phyloP scores from a whole-genome alignment of 208 protist species.

The Naegleria lovaniensis region DNA sequence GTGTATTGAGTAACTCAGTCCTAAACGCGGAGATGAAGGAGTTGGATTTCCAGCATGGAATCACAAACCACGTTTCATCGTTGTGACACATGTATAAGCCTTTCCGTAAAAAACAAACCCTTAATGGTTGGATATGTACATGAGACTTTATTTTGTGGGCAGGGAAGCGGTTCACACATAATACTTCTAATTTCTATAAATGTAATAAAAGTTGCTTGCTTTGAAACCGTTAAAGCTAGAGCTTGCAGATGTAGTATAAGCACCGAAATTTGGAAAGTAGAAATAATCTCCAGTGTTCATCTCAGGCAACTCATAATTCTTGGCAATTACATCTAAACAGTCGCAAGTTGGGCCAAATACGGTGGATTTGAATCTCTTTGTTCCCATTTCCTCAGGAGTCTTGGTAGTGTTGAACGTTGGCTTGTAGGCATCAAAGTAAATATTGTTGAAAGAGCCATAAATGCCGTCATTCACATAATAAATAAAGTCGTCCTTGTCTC shows the following conservation, averaged over 20 bases:
- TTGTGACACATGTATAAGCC: too few species aligned
- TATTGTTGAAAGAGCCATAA: constrained; percentile 73
- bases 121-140: too few species aligned
- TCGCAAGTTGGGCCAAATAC: constrained; percentile 77
- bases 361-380: constrained; percentile 46
- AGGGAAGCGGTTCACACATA: too few species aligned
- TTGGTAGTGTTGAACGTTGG: constrained; percentile 40
- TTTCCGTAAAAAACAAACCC: too few species aligned
- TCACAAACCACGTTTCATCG: too few species aligned
- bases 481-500: constrained; percentile 45
- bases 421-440: constrained; percentile 64
- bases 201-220: constrained; percentile 34
- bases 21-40: too few species aligned
- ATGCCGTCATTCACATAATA: constrained; percentile 76
- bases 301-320: constrained; percentile 59
- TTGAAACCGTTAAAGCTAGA: constrained; percentile 69
- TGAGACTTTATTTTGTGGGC: too few species aligned
- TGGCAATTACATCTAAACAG: constrained; percentile 65
- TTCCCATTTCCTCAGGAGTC: constrained; percentile 33
- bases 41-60: too few species aligned
- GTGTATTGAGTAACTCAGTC: too few species aligned
- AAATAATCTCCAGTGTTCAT: constrained; percentile 67
- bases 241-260: constrained; percentile 65
- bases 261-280: constrained; percentile 64
- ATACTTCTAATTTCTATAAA: neutral